A percentile compares a stretch with the other conserved stretches of the same genome.
These are phyloP conservation scores for Nidula niveotomentosa DNA, from an alignment of 1,284 basidiomycete genomes.

Conservation along the genomic window DNA sequence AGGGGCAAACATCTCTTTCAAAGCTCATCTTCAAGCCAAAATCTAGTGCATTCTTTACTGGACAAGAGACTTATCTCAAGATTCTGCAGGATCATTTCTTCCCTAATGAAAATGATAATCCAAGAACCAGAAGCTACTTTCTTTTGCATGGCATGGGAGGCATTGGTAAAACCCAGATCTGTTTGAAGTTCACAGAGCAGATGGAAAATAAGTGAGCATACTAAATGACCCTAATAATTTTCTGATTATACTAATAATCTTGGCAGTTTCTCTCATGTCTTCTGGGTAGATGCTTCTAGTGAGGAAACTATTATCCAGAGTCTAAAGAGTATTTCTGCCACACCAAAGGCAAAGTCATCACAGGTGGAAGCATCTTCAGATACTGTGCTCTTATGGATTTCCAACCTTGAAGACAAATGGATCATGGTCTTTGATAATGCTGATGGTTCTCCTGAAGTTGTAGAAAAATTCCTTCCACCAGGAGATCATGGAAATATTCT, in stretches of 20 bases:
- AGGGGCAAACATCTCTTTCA: neutral
- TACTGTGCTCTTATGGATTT: constrained; percentile 7
- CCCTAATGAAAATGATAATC: neutral
- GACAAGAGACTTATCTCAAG: constrained; percentile 1
- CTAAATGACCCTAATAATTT: neutral
- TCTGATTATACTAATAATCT: neutral
- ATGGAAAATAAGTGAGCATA: neutral
- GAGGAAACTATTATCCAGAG: constrained; percentile 1
- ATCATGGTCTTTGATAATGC: constrained; percentile 11
- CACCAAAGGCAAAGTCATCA: neutral
- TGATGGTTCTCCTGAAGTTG: neutral
- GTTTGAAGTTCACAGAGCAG: constrained; percentile 6
- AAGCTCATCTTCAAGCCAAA: neutral
- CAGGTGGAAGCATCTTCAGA: neutral
- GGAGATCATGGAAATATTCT: constrained; percentile 8
- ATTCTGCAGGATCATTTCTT: neutral
- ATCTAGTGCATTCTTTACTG: constrained; percentile 5
- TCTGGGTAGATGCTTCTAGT: constrained; percentile 11
- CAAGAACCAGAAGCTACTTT: neutral
- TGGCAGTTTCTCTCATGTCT: constrained; percentile 6
- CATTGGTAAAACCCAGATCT: constrained; percentile 8
- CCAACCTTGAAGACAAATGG: constrained; percentile 3
- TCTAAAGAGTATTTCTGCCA: neutral
- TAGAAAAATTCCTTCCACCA: neutral
- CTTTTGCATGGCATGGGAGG: constrained; percentile 5